Conservation (phyloP, 176 grass and related monocot genomes). For the Carex myosuroides region DNA sequence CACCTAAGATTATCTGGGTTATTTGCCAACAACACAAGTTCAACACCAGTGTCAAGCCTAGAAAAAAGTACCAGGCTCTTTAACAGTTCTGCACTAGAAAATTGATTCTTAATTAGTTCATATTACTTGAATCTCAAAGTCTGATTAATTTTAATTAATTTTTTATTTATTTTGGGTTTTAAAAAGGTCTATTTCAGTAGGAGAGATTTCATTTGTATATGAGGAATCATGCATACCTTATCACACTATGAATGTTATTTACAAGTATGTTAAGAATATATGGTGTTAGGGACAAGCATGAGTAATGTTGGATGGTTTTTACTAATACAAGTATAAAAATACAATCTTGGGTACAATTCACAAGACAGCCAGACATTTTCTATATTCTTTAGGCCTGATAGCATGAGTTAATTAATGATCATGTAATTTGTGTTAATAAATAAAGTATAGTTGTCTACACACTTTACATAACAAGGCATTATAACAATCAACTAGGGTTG, state of each 20-base stretch:
- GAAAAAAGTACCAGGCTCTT: not conserved
- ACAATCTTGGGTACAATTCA: not conserved
- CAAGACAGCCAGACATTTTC: not conserved
- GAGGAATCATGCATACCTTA: not conserved
- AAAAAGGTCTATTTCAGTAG: not conserved
- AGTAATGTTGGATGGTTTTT: not conserved
- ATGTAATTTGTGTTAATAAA: not conserved
- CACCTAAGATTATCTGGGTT: not conserved
- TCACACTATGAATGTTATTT: not conserved
- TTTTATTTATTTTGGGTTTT: not conserved
- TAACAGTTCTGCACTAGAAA: not conserved
- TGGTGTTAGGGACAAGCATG: not conserved
- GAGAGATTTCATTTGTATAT: not conserved
- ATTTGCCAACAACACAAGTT: not conserved
- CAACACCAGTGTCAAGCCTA: not conserved
- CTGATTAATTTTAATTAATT: not conserved
- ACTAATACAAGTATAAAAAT: not conserved
- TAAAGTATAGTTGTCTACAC: not conserved
- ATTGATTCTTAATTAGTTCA: not conserved
- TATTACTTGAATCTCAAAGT: not conserved
- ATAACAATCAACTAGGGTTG: not conserved
- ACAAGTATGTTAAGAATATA: not conserved
- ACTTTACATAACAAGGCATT: not conserved
- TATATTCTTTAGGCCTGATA: not conserved
- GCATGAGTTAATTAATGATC: not conserved